Evolutionary conservation across 768 basidiomycete species (phyloP).

Genomic region (Leccinum rimulosum): DNA sequence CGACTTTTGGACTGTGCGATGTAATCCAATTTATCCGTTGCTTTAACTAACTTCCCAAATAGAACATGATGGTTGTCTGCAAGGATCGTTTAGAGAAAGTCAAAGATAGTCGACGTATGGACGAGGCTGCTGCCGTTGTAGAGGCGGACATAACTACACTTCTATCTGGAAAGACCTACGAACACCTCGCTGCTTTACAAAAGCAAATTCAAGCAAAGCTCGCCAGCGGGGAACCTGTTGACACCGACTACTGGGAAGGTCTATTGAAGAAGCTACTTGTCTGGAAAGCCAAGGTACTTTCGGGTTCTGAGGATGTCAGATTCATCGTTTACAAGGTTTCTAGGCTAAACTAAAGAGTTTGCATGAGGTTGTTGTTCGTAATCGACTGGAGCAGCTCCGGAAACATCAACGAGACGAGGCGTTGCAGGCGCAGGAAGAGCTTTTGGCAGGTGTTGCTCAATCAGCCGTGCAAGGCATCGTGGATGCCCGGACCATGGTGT

Average conservation of each 20-base stretch:
- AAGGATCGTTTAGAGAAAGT: slow-evolving; percentile 84
- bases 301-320: neutral
- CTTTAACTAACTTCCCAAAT: slow-evolving; percentile 6
- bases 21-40: neutral
- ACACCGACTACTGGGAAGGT: slow-evolving; percentile 97
- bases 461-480: slow-evolving; percentile 48
- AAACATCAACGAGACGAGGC: slow-evolving; percentile 97
- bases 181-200: slow-evolving; percentile 81
- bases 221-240: slow-evolving; percentile 88
- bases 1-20: slow-evolving; percentile 93
- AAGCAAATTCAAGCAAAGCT: slow-evolving; percentile 86
- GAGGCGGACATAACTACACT: slow-evolving; percentile 81
- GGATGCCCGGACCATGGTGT: slow-evolving; percentile 35
- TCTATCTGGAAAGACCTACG: slow-evolving; percentile 81
- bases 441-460: slow-evolving; percentile 73
- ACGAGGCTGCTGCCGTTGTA: slow-evolving; percentile 71
- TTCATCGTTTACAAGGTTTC: slow-evolving; percentile 7
- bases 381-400: slow-evolving; percentile 92
- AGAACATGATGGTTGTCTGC: slow-evolving; percentile 99
- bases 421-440: slow-evolving; percentile 87
- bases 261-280: slow-evolving; percentile 89
- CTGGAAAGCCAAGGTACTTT: slow-evolving; percentile 89
- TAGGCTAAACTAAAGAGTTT: slow-evolving; percentile 89
- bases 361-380: slow-evolving; percentile 95
- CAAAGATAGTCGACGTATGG: slow-evolving; percentile 57